Percentiles rank a stretch among this genome's conserved stretches.
phyloP scores from a whole-genome alignment of 1,139 yeast species.

The Tardiomyces blankii region DNA sequence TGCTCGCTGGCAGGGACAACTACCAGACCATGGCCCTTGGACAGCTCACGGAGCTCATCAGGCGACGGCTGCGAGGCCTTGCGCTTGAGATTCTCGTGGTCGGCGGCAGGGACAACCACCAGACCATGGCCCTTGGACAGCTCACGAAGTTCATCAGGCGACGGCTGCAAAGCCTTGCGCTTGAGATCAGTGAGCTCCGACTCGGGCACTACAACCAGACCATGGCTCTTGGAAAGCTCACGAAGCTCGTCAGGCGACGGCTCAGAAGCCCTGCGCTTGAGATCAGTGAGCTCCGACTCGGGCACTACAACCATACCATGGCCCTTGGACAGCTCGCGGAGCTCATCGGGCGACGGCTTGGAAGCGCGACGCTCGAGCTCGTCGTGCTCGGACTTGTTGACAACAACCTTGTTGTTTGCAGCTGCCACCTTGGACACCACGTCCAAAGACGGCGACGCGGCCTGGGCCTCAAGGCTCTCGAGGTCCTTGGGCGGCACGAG shows the following conservation, averaged over 20 bases:
- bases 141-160: conserved; percentile 3
- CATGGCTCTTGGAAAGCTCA: conserved; percentile 21
- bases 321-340: conserved; percentile 7
- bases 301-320: conserved; percentile 14
- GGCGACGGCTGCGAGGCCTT: conserved; percentile 9
- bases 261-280: background rate
- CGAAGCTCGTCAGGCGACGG: conserved; percentile 15
- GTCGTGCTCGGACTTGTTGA: background rate
- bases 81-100: conserved; percentile 11
- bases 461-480: background rate
- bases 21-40: conserved; percentile 19
- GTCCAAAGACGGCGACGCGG: background rate
- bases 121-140: background rate
- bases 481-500: background rate
- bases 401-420: background rate
- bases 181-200: background rate
- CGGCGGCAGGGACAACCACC: conserved; percentile 13
- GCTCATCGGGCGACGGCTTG: conserved; percentile 4
- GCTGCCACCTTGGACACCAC: background rate
- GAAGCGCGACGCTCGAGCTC: background rate
- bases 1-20: conserved; percentile 4
- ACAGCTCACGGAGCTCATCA: conserved; percentile 11
- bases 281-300: background rate
- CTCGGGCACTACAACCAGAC: conserved; percentile 14
- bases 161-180: conserved; percentile 1